These are phyloP conservation scores for Alternaria ethzedia DNA, from an alignment of 2,329 filamentous ascomycete genomes.

Conservation along the genomic window DNA sequence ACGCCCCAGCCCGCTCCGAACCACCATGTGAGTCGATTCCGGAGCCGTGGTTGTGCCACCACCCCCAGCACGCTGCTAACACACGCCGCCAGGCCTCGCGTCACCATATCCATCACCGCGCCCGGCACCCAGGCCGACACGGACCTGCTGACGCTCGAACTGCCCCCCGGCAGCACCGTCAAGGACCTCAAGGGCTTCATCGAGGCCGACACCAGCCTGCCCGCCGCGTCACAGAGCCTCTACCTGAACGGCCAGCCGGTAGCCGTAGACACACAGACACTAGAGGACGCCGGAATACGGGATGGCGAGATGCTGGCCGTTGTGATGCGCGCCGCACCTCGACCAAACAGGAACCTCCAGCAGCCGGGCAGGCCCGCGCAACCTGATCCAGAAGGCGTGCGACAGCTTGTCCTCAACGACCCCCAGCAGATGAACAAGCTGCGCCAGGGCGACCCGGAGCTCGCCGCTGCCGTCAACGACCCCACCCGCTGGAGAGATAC, in stretches of 20 bases:
- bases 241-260: slow-evolving; percentile 89
- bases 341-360: slow-evolving; percentile 13
- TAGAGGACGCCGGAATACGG: slow-evolving; percentile 78
- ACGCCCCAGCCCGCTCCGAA: slow-evolving; percentile 16
- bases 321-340: slow-evolving; percentile 63
- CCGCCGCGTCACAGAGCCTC: slow-evolving; percentile 76
- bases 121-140: slow-evolving; percentile 70
- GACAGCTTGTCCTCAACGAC: slow-evolving; percentile 82
- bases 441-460: slow-evolving; percentile 73
- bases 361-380: slow-evolving; percentile 17
- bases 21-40: slow-evolving; percentile 46
- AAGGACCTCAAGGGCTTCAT: slow-evolving; percentile 87
- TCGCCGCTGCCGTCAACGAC: slow-evolving; percentile 78
- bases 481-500: slow-evolving; percentile 76
- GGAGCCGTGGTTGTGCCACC: slow-evolving; percentile 46
- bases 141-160: slow-evolving; percentile 81
- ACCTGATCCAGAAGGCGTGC: slow-evolving; percentile 76
- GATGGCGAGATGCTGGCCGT: slow-evolving; percentile 94
- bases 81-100: slow-evolving; percentile 67
- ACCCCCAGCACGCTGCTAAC: slow-evolving; percentile 35
- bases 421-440: slow-evolving; percentile 75
- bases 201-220: slow-evolving; percentile 79
- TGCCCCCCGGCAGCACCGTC: slow-evolving; percentile 81
- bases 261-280: slow-evolving; percentile 76
- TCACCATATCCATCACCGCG: slow-evolving; percentile 84